Percentiles rank a stretch among this genome's conserved stretches.
phyloP scores from a whole-genome alignment of 257 asterid species.

The Salvia miltiorrhiza region DNA sequence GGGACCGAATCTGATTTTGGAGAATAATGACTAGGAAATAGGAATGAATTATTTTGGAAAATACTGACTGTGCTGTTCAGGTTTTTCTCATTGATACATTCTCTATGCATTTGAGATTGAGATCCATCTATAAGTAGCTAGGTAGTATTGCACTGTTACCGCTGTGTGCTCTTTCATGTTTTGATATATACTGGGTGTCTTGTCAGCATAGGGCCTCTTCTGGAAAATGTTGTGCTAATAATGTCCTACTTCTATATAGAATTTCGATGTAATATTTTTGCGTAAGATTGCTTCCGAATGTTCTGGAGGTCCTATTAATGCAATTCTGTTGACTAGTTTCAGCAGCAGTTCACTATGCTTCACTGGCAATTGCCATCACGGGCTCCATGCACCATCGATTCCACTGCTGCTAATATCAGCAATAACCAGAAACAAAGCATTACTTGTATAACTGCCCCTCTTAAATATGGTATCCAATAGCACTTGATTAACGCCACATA shows the following conservation, averaged over 20 bases:
- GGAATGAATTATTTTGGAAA: background rate
- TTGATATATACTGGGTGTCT: background rate
- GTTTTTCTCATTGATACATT: background rate
- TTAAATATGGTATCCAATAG: background rate
- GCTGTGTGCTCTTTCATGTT: background rate
- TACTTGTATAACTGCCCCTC: background rate
- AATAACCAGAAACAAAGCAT: background rate
- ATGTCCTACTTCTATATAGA: background rate
- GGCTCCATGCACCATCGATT: background rate
- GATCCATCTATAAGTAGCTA: background rate
- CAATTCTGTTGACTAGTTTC: too few relatives aligned
- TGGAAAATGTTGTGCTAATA: background rate
- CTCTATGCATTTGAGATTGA: background rate
- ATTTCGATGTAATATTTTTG: too few relatives aligned
- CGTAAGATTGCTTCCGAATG: too few relatives aligned
- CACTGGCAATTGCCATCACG: background rate
- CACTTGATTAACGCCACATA: slow-evolving; percentile 18
- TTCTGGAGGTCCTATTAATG: too few relatives aligned
- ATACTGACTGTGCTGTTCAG: background rate
- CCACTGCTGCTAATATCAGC: background rate
- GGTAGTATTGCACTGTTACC: background rate
- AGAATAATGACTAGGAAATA: too few relatives aligned
- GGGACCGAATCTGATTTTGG: background rate
- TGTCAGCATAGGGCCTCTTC: background rate
- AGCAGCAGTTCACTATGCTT: background rate